These are phyloP conservation scores for Pythium dissimile DNA, from an alignment of 352 stramenopile genomes.

Conservation along the genomic window DNA sequence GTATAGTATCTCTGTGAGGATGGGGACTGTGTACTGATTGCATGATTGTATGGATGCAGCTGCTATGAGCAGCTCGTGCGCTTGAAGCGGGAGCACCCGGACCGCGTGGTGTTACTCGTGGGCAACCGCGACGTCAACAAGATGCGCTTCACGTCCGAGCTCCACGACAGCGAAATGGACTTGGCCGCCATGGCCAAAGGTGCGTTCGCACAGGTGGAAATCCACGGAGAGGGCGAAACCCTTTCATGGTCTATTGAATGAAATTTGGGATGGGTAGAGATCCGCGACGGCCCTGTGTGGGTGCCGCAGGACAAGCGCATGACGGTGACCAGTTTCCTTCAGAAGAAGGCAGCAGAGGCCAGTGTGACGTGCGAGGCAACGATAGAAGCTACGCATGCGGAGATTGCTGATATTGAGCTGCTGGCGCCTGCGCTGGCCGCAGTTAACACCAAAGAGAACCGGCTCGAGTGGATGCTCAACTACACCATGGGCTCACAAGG, in stretches of 20 bases:
- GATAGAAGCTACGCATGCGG: background rate
- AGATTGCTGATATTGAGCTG: background rate
- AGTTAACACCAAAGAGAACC: constrained; percentile 77
- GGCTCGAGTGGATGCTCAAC: constrained; percentile 88
- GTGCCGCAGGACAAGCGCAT: constrained; percentile 51
- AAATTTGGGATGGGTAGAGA: no score
- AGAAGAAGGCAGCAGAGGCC: constrained; percentile 14
- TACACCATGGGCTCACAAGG: constrained; percentile 89
- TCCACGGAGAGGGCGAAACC: background rate
- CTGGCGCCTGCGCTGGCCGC: constrained; percentile 16
- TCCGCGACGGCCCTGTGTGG: constrained; percentile 65
- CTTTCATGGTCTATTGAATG: background rate
- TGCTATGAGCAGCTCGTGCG: constrained; percentile 82
- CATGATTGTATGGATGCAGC: no score
- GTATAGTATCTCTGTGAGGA: background rate
- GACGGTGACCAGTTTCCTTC: constrained; percentile 49
- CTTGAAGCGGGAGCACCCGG: constrained; percentile 84
- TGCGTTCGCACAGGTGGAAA: constrained; percentile 10
- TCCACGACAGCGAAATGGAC: constrained; percentile 71
- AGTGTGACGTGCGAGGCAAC: background rate
- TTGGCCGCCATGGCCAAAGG: constrained; percentile 55
- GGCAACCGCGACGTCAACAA: constrained; percentile 95
- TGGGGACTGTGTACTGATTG: background rate
- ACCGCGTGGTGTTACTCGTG: constrained; percentile 89
- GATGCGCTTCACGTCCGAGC: constrained; percentile 86